phyloP scores from a whole-genome alignment of 148 eudicot genomes.

The Tetragonia tetragonoides region DNA sequence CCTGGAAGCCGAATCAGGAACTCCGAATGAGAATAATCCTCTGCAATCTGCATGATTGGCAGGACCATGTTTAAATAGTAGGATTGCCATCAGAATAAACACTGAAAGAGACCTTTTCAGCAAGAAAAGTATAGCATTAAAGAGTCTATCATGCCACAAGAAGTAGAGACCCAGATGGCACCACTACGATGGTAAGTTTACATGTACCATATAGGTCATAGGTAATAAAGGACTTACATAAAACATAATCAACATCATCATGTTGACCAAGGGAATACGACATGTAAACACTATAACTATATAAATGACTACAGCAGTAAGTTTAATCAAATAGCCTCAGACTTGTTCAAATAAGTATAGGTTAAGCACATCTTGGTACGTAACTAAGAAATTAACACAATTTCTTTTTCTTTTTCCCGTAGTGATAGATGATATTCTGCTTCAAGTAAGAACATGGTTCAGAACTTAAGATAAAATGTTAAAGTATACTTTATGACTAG shows the following conservation, averaged over 20 bases:
- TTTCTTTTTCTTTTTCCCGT: not conserved
- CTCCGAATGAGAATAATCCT: conserved; percentile 95
- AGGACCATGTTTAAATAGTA: not conserved
- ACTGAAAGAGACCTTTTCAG: not conserved
- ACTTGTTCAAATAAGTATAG: not conserved
- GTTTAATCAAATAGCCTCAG: not conserved
- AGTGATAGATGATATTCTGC: not conserved
- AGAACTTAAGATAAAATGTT: not conserved
- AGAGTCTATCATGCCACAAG: not conserved
- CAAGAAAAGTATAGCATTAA: not conserved
- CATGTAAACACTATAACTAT: not conserved
- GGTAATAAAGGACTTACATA: not conserved
- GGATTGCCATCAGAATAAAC: not conserved
- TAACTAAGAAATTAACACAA: not conserved
- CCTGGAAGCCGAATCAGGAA: conserved; percentile 98
- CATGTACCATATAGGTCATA: not conserved
- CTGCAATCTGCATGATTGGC: conserved; percentile 68
- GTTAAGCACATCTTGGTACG: not conserved
- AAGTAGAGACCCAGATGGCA: conserved; percentile 7
- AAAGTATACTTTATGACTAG: too few species aligned
- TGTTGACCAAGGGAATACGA: not conserved
- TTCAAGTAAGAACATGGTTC: not conserved
- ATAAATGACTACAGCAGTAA: not conserved
- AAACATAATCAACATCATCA: not conserved
- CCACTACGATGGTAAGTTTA: not conserved